A percentile compares a stretch with the other conserved stretches of the same genome.
phyloP scores from a whole-genome alignment of 2,329 filamentous ascomycete genomes.

The Chaetomiaceae sp. region DNA sequence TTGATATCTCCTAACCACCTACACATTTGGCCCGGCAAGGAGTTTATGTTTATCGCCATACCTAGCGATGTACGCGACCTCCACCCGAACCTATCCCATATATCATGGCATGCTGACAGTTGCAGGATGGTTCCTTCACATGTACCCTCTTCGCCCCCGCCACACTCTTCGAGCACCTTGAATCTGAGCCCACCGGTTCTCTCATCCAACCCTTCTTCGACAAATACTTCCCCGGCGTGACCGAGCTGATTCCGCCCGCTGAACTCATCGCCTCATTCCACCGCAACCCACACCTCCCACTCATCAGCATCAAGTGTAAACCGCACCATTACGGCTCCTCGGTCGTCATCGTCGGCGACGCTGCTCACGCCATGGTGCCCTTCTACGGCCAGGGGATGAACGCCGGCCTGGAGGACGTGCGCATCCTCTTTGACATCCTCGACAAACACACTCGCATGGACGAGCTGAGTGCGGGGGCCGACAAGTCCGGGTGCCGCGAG shows the following conservation, averaged over 20 bases:
- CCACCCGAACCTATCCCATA: background rate
- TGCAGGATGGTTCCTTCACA: constrained; percentile 81
- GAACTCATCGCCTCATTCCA: constrained; percentile 72
- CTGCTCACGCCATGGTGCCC: constrained; percentile 95
- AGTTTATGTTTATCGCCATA: constrained; percentile 98
- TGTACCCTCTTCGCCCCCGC: constrained; percentile 88
- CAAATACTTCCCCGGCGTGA: constrained; percentile 80
- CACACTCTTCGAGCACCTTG: constrained; percentile 62
- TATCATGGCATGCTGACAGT: constrained; percentile 10
- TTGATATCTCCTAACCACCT: constrained; percentile 86
- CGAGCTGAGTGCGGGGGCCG: constrained; percentile 41
- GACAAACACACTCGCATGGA: constrained; percentile 54
- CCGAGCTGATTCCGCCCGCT: constrained; percentile 60
- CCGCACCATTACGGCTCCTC: constrained; percentile 78
- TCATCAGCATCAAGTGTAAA: constrained; percentile 89
- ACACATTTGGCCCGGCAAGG: constrained; percentile 92
- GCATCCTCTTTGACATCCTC: constrained; percentile 76
- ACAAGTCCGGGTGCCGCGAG: constrained; percentile 57
- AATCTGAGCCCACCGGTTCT: constrained; percentile 49
- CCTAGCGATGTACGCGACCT: constrained; percentile 57
- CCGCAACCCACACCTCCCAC: constrained; percentile 80
- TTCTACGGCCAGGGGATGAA: constrained; percentile 99
- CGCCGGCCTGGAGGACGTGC: constrained; percentile 89
- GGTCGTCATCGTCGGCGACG: constrained; percentile 84
- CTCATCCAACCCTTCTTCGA: constrained; percentile 71